Base-by-base conservation (phyloP, 2,329 filamentous ascomycete genomes). In the Cladophialophora psammophila region DNA sequence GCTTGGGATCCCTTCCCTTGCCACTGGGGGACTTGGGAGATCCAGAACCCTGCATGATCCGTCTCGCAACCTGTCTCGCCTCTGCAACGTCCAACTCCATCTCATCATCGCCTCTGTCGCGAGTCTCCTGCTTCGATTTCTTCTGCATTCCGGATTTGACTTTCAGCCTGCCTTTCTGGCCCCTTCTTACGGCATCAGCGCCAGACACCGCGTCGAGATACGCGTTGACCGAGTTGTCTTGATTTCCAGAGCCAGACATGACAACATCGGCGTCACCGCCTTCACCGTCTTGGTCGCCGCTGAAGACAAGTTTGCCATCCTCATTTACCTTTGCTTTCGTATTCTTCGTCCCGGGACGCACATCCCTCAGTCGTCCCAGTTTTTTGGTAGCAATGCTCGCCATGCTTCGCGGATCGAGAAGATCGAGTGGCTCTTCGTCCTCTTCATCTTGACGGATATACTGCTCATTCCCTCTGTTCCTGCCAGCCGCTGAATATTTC, bases 401-500 rank as follows among this genome's bases (percentile, higher is more conserved):
- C 50, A 99, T 87, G 8, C 94, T 93, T 76, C 90, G 90, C 69
- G 92, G 91, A 75, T 95, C 94, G 15, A 99, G 87, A 54, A 99
- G 86, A 81, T 99, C 95, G 50, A 99, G 89, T 1, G 95, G 95
- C 78, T 98, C 95, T 74, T 96, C 92, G 65, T 96, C 93, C 68
- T 96, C 59, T 36, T 71, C 72, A 26, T 74, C 91, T 81, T 98
- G 94, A 68, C 97, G 87, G 73, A 99, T 98, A 79, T 95, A 99
- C 88, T 89, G 74, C 78, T 82, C 72, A 72, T 76, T 74, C 50
- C 86, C 87, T 78, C 88, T 88, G 75, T 87, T 84, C 52, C 79
- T 80, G 68, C 83, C 78, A 71, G 80, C 75, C 77, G 84, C 82
- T 9, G 59, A 32, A n/a, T 13, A 10, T 57, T 69, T 69, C 62